Evolutionary conservation across 2,329 filamentous ascomycete genomes (phyloP).

Genomic region (Exophiala alcalophila): DNA sequence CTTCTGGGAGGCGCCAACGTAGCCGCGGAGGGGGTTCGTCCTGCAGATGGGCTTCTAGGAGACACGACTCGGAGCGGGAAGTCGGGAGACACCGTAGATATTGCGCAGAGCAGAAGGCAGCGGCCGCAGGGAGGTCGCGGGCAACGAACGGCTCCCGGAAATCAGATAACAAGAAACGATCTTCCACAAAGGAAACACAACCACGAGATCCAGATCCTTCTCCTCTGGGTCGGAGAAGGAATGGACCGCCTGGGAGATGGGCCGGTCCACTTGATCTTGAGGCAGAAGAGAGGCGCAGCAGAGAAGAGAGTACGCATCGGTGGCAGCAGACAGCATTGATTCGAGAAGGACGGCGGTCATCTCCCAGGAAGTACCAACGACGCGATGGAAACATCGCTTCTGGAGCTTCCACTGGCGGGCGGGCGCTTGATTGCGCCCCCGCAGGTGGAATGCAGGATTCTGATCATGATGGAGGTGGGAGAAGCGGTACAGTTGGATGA

Average conservation of each 20-base stretch:
- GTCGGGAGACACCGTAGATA: constrained; percentile 8
- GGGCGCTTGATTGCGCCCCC: constrained; percentile 28
- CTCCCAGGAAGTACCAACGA: constrained; percentile 27
- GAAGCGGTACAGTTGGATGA: constrained; percentile 14
- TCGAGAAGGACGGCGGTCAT: constrained; percentile 23
- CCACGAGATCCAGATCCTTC: constrained; percentile 20
- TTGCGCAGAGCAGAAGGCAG: constrained; percentile 7
- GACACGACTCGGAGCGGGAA: constrained; percentile 12
- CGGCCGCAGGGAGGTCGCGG: not conserved
- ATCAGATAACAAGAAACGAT: constrained; percentile 5
- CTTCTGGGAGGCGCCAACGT: constrained; percentile 17
- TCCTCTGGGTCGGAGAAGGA: constrained; percentile 2
- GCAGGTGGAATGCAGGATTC: too few species aligned
- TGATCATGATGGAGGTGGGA: constrained; percentile 11
- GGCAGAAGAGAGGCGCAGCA: constrained; percentile 20
- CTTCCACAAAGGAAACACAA: constrained; percentile 16
- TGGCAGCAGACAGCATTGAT: constrained; percentile 12
- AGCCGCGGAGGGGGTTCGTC: constrained; percentile 21
- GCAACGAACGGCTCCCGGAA: constrained; percentile 7
- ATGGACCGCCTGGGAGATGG: constrained; percentile 4
- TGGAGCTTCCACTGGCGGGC: constrained; percentile 22
- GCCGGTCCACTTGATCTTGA: constrained; percentile 16
- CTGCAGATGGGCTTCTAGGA: constrained; percentile 20
- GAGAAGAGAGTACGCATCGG: constrained; percentile 11
- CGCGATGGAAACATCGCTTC: constrained; percentile 23